Evolutionary conservation across 2,329 filamentous ascomycete species (phyloP), one percentile per base, ranked within the genome.

Genomic region (Chaetomiaceae sp.): DNA sequence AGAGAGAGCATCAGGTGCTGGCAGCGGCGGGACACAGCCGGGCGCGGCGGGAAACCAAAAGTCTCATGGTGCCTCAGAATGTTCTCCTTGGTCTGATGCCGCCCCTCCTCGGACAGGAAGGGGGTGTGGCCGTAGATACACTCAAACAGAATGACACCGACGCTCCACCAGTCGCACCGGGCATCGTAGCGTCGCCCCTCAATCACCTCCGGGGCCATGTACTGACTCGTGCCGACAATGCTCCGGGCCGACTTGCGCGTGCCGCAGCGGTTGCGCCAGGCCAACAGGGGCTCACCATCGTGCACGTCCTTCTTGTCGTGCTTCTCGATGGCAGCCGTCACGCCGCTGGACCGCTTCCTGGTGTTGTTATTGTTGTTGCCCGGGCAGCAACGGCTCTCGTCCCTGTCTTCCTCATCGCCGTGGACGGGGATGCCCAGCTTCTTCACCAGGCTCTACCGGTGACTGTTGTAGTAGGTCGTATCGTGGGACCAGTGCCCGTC

Each of bases 201-300:
- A 51, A 96, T 85, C 16, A 97, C 88, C 71, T 97, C 93, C 2
- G 92, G 92, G 0, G 93, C 92, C 93, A 96, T 97, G 72, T 97
- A 97, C 65, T 96, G 92, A 65, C 90, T 96, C 2, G 93, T 97
- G 2, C 92, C 92, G 10, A 97, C 92, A 1, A 96, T 83, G 40
- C 90, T 96, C 59, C 84, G 81, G 1, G 92, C 92, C 30, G 89
- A 78, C 30, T 80, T 79, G 34, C 89, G 82, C 58, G 83, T 85
- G 21, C 86, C 79, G 55, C 76, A 78, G 14, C 76, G 75, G 62
- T 89, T 84, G 39, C 87, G 79, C 85, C 84, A 90, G 54, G 78
- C 76, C 40, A 91, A 68, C 44, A 91, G 72, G 21, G 73, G 71
- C 55, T 81, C 77, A 5, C 67, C 62, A 37, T 62, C 61, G 46